Conservation (phyloP, 805 yeast genomes). For the Saccharomyces paradoxus region DNA sequence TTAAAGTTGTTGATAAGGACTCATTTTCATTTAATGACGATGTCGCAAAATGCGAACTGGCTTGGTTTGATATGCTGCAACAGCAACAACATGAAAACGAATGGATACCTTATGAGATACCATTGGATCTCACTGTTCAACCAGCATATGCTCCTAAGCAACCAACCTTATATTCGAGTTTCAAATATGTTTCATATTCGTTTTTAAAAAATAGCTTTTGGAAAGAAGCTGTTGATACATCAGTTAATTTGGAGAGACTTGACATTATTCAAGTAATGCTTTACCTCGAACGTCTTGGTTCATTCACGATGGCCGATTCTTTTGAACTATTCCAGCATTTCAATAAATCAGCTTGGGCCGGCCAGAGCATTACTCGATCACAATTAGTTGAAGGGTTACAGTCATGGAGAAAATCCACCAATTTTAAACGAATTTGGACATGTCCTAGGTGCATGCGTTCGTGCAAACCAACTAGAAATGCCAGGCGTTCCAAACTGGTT, state of each 20-base stretch:
- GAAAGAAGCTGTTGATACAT: slow-evolving; percentile 45
- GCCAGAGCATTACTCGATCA: slow-evolving; percentile 39
- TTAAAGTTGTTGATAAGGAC: slow-evolving; percentile 79
- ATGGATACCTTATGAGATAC: slow-evolving; percentile 29
- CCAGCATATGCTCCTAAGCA: slow-evolving; percentile 1
- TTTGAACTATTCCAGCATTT: slow-evolving; percentile 42
- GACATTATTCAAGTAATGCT: slow-evolving; percentile 51
- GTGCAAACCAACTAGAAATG: slow-evolving; percentile 43
- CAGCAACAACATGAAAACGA: slow-evolving; percentile 24
- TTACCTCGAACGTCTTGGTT: slow-evolving; percentile 45
- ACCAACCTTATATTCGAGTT: slow-evolving; percentile 52
- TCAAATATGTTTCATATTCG: slow-evolving; percentile 60
- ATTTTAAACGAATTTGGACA: slow-evolving; percentile 44
- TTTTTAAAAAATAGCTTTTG: slow-evolving; percentile 62
- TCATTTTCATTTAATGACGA: slow-evolving; percentile 73
- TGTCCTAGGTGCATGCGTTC: slow-evolving; percentile 79
- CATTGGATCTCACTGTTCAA: slow-evolving; percentile 27
- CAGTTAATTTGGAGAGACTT: slow-evolving; percentile 35
- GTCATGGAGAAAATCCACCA: slow-evolving; percentile 26
- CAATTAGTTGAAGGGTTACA: slow-evolving; percentile 44
- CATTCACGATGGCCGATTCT: slow-evolving; percentile 47
- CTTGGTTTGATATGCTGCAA: slow-evolving; percentile 40
- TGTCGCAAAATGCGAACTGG: slow-evolving; percentile 58
- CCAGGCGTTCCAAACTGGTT: slow-evolving; percentile 21
- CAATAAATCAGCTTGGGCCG: slow-evolving; percentile 44